Evolutionary conservation across 306 rosid species (phyloP), one percentile per base, ranked within the genome.

Genomic region (Glycine soja): DNA sequence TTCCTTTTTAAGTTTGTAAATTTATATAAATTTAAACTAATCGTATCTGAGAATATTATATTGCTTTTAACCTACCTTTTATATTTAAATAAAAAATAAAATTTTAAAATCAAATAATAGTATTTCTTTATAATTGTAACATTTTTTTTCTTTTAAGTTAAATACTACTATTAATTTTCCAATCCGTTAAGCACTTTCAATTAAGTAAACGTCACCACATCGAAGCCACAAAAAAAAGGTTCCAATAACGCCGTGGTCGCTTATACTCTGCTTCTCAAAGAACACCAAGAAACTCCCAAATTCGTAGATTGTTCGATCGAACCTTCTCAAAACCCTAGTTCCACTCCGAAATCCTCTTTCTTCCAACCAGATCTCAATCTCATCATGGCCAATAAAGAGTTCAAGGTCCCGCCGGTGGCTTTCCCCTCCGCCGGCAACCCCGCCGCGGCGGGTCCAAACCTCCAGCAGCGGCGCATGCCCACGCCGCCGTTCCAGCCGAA

Each of bases 401-500:
- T 93, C 87, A 57, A 89, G 8, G 89, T 95, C 9, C 98, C 99
- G 48, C 99, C 99, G 78, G 97, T 96, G 80, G 85, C 93, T 13
- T 96, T 96, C 62, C 94, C 97, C 3, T 54, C 95, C 43, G 93
- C 92, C 30, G 92, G 91, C 1, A 90, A 90, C 84, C 90, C 98
- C 24, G 16, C 68, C 73, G 59, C 77, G 48, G 86, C 77, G 16
- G 84, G 75, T 11, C 84, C 78, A n/a, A 88, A 85, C 74, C 24
- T 87, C 72, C 94, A 88, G 48, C 97, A 92, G 48, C 91, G 98
- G 36, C 91, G 91, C 15, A 85, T 93, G 38, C 90, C 99, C 0
- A 77, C 93, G 48, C 90, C 98, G 48, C 99, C 98, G 34, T 96
- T 96, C 82, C 98, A 93, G 67, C 97, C 97, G 0, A 81, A 83